phyloP scores from a whole-genome alignment of 1,284 basidiomycete species.

The Anthracocystis setariae region DNA sequence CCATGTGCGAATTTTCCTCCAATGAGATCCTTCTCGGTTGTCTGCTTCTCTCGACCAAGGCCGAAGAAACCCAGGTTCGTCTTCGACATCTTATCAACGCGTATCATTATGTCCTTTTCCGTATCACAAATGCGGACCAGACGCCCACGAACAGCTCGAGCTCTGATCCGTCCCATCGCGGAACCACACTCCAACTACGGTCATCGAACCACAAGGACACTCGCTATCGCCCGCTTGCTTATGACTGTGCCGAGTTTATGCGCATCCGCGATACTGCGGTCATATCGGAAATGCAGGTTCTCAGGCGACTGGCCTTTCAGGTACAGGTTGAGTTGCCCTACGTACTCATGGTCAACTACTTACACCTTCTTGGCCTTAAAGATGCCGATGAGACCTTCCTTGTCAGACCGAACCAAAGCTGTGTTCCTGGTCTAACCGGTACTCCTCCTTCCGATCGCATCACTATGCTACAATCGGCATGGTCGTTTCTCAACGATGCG shows the following conservation, averaged over 20 bases:
- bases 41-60: constrained; percentile 91
- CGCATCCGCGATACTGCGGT: constrained; percentile 77
- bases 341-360: constrained; percentile 92
- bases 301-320: constrained; percentile 75
- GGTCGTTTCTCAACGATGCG: constrained; percentile 69
- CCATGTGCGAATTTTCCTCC: constrained; percentile 90
- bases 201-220: constrained; percentile 69
- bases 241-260: constrained; percentile 10
- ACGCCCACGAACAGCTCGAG: not conserved
- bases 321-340: constrained; percentile 84
- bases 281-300: constrained; percentile 94
- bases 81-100: constrained; percentile 94
- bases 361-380: constrained; percentile 83
- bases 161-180: not conserved
- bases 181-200: not conserved
- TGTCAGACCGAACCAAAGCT: not conserved
- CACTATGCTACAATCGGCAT: constrained; percentile 61
- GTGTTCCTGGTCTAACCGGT: not conserved
- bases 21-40: constrained; percentile 91
- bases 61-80: constrained; percentile 90
- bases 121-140: not conserved
- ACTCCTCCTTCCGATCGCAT: not conserved
- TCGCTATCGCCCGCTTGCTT: constrained; percentile 69
- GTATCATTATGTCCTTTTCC: constrained; percentile 79
- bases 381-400: constrained; percentile 12